These are phyloP conservation scores for Cytospora piceicola DNA, from an alignment of 2,329 filamentous ascomycete species.

Conservation along the genomic window DNA sequence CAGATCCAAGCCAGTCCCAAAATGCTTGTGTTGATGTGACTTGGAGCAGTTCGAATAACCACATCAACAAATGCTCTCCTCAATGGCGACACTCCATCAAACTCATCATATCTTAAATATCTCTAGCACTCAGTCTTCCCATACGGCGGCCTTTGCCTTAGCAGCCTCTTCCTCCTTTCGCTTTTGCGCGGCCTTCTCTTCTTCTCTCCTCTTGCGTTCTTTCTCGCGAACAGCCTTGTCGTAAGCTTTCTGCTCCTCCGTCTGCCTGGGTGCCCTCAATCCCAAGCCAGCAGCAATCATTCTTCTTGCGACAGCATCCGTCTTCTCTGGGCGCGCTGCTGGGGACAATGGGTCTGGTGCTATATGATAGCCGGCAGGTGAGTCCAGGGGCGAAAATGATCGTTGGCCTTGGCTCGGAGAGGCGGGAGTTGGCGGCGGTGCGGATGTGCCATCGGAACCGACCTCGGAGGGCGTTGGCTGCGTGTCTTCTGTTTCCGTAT, in stretches of 20 bases:
- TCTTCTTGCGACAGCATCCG: constrained; percentile 84
- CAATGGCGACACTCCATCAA: neutral
- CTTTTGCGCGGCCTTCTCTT: constrained; percentile 69
- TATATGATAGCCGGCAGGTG: constrained; percentile 15
- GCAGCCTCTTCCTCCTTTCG: constrained; percentile 67
- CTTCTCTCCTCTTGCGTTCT: constrained; percentile 76
- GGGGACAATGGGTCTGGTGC: constrained; percentile 12
- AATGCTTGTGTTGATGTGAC: neutral
- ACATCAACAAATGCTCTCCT: neutral
- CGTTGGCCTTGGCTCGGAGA: constrained; percentile 51
- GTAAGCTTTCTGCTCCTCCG: constrained; percentile 87
- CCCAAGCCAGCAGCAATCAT: constrained; percentile 91
- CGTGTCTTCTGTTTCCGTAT: constrained; percentile 44
- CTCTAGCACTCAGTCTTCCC: constrained; percentile 66
- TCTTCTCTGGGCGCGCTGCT: constrained; percentile 76
- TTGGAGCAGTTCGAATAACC: neutral
- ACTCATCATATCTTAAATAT: neutral
- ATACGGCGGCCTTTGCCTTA: constrained; percentile 80
- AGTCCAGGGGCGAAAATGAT: constrained; percentile 16
- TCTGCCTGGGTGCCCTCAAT: constrained; percentile 76
- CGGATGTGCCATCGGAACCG: constrained; percentile 39
- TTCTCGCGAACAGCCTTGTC: constrained; percentile 82
- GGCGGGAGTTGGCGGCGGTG: constrained; percentile 71
- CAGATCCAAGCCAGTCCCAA: neutral
- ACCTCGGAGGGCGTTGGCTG: constrained; percentile 31